Conservation (phyloP, 208 protist species). For the Trypanosoma theileri region DNA sequence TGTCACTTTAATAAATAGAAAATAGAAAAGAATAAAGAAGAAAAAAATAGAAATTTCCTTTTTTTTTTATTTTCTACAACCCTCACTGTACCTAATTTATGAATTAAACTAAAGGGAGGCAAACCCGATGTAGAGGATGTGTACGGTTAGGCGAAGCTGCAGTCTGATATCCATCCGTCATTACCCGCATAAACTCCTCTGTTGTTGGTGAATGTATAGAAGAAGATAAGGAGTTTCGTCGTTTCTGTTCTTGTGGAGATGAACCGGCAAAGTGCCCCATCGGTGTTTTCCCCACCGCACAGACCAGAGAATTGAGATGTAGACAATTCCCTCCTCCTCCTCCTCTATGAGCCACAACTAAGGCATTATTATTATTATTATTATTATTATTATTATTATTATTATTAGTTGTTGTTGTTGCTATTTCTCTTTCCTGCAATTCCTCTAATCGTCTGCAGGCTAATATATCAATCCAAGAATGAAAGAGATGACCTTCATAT, state of each 20-base stretch:
- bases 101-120: neutral
- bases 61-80: too few relatives aligned
- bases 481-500: neutral
- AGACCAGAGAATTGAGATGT: neutral
- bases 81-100: neutral
- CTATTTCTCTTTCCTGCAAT: neutral
- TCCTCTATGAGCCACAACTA: neutral
- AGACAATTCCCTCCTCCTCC: neutral
- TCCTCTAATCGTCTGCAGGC: neutral
- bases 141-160: neutral
- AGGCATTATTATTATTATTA: neutral
- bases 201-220: slow-evolving; percentile 10
- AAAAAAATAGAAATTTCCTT: too few relatives aligned
- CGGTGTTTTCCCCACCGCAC: too few relatives aligned
- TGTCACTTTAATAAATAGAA: too few relatives aligned
- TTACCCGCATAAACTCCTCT: slow-evolving; percentile 19
- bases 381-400: neutral
- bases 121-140: neutral
- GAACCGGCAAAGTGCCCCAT: neutral
- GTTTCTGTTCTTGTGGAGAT: neutral
- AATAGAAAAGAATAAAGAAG: too few relatives aligned
- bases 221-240: neutral
- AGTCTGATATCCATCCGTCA: neutral
- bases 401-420: neutral
- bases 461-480: neutral